phyloP scores from a whole-genome alignment of 2,329 filamentous ascomycete species.

The Lecanicillium sp. region DNA sequence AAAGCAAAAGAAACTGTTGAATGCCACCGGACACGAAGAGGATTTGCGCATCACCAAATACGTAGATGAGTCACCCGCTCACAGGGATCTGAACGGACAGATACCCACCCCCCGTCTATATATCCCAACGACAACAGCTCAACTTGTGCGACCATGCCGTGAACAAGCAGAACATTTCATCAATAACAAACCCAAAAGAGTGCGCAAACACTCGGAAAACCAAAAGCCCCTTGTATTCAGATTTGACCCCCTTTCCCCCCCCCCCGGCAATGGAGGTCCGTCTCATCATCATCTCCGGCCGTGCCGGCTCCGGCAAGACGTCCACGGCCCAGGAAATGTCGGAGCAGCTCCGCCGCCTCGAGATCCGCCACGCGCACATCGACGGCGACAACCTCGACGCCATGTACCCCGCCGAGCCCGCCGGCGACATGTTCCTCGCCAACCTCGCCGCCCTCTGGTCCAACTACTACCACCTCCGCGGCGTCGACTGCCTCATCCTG shows the following conservation, averaged over 20 bases:
- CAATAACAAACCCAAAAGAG: too few relatives aligned
- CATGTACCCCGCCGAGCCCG: slow-evolving; percentile 10
- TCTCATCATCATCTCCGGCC: slow-evolving; percentile 15
- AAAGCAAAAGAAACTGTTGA: too few relatives aligned
- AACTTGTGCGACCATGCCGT: too few relatives aligned
- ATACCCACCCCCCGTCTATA: too few relatives aligned
- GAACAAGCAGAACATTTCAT: too few relatives aligned
- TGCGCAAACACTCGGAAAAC: neutral
- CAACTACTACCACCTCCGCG: slow-evolving; percentile 16
- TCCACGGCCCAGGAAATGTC: slow-evolving; percentile 15
- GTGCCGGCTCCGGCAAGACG: slow-evolving; percentile 16
- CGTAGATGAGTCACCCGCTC: too few relatives aligned
- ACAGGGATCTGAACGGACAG: too few relatives aligned
- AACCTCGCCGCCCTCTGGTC: slow-evolving; percentile 14
- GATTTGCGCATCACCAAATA: too few relatives aligned
- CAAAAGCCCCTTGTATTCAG: neutral
- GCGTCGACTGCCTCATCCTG: slow-evolving; percentile 14
- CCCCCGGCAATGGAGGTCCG: slow-evolving; percentile 10
- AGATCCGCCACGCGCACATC: slow-evolving; percentile 15
- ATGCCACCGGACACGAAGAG: too few relatives aligned
- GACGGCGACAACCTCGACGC: slow-evolving; percentile 15
- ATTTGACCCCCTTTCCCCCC: neutral
- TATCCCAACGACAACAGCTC: too few relatives aligned
- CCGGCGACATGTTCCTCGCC: slow-evolving; percentile 12
- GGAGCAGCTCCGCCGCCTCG: slow-evolving; percentile 13